phyloP scores from a whole-genome alignment of 2,329 filamentous ascomycete genomes.

The Calonectria crousiana region DNA sequence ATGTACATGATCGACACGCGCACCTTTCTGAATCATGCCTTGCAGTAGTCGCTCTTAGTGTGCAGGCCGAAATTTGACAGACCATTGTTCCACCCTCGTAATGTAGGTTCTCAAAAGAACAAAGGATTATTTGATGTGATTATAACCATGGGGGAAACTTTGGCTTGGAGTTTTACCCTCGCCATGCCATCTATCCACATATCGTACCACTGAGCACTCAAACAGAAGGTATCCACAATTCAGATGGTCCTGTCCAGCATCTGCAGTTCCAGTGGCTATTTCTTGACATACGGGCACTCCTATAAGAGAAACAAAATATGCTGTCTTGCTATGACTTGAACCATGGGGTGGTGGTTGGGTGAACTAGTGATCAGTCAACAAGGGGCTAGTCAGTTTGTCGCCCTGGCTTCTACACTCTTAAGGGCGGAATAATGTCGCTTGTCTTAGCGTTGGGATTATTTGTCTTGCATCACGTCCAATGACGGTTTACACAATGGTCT shows the following conservation, averaged over 20 bases:
- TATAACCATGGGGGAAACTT: not conserved
- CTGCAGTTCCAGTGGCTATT: not conserved
- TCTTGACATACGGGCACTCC: not conserved
- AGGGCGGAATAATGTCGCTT: not conserved
- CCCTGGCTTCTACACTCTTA: not conserved
- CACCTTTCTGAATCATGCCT: not conserved
- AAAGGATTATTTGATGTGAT: not conserved
- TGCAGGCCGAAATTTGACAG: not conserved
- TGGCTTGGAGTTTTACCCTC: not conserved
- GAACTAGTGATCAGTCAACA: not conserved
- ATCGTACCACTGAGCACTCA: not conserved
- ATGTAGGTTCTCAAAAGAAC: not conserved
- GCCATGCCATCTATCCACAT: not conserved
- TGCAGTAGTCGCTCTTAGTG: not conserved
- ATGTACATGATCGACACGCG: not conserved
- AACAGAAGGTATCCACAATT: not conserved
- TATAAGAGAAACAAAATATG: not conserved
- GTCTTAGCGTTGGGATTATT: not conserved
- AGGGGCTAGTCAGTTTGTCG: not conserved
- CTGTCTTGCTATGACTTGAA: not conserved
- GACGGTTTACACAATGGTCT: not conserved
- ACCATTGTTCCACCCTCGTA: not conserved
- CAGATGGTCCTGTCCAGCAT: not conserved
- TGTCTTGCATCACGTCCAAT: not conserved
- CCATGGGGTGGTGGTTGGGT: not conserved